Conservation (phyloP, 306 rosid genomes). For the Lathyrus sativus region DNA sequence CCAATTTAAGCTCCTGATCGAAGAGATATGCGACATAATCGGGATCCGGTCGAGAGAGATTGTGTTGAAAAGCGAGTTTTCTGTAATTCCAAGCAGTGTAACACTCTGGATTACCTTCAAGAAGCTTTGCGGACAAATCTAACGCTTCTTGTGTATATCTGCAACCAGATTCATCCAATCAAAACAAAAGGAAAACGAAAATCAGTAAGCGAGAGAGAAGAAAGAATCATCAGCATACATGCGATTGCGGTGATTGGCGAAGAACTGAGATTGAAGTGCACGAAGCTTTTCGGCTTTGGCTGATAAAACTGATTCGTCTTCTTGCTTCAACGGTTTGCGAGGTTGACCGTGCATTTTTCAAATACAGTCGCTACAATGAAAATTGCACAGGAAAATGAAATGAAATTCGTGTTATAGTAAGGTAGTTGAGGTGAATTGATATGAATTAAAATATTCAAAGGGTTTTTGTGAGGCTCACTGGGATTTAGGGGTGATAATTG, state of each 20-base stretch:
- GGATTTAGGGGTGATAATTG: neutral
- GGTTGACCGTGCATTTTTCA: conserved; percentile 84
- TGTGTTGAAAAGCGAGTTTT: conserved; percentile 68
- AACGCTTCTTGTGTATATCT: conserved; percentile 78
- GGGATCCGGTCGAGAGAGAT: conserved; percentile 50
- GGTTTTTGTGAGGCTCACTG: neutral
- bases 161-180: conserved; percentile 30
- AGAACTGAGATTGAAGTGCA: conserved; percentile 67
- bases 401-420: neutral
- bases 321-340: conserved; percentile 68
- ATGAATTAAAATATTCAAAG: neutral
- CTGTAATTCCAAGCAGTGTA: conserved; percentile 93
- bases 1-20: conserved; percentile 71
- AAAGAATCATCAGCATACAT: conserved; percentile 42
- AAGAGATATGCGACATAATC: conserved; percentile 53
- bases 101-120: conserved; percentile 75
- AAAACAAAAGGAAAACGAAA: neutral
- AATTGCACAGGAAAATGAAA: neutral
- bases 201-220: neutral
- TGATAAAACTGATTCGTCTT: conserved; percentile 59
- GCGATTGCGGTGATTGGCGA: conserved; percentile 64
- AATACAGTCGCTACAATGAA: neutral
- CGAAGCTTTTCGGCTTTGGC: conserved; percentile 70
- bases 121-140: conserved; percentile 63
- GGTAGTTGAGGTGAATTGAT: neutral